Percentiles rank a stretch among this genome's conserved stretches.
Evolutionary conservation across 2,329 filamentous ascomycete species (phyloP).

Genomic region (Pseudocercospora musae): DNA sequence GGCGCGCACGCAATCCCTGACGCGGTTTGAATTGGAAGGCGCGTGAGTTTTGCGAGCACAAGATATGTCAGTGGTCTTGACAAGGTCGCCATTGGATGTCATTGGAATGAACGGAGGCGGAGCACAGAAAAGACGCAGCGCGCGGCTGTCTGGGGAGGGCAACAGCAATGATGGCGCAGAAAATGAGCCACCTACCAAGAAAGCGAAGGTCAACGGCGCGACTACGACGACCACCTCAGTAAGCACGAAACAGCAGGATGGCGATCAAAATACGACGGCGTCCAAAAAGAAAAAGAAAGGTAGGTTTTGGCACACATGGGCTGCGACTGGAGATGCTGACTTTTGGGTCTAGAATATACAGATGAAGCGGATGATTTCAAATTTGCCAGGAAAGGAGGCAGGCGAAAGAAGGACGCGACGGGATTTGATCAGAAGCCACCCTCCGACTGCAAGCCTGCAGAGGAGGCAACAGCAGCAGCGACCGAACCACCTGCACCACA

Average conservation of each 20-base stretch:
- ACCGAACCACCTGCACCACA: constrained; percentile 18
- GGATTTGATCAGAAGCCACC: constrained; percentile 29
- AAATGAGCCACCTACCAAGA: constrained; percentile 45
- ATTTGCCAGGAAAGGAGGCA: constrained; percentile 40
- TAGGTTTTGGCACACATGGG: constrained; percentile 9
- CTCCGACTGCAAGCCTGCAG: background rate
- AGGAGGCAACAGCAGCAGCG: constrained; percentile 22
- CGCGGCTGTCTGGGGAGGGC: constrained; percentile 42
- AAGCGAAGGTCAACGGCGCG: constrained; percentile 38
- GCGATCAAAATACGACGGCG: constrained; percentile 28
- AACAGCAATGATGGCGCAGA: constrained; percentile 43
- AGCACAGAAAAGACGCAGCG: constrained; percentile 47
- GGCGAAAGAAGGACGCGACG: constrained; percentile 27
- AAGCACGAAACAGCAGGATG: constrained; percentile 33
- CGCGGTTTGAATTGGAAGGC: background rate
- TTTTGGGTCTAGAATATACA: constrained; percentile 32
- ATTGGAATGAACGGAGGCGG: constrained; percentile 50
- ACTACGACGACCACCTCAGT: constrained; percentile 33
- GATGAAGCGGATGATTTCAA: constrained; percentile 49
- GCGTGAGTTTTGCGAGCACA: background rate
- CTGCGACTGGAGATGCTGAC: constrained; percentile 5
- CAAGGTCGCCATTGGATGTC: constrained; percentile 44
- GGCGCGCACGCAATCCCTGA: constrained; percentile 13
- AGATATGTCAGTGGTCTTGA: constrained; percentile 38
- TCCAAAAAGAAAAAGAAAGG: constrained; percentile 38